A percentile compares a stretch with the other conserved stretches of the same genome.
These are phyloP conservation scores for Termitomyces sp. DNA, from an alignment of 768 basidiomycete genomes.

Conservation along the genomic window DNA sequence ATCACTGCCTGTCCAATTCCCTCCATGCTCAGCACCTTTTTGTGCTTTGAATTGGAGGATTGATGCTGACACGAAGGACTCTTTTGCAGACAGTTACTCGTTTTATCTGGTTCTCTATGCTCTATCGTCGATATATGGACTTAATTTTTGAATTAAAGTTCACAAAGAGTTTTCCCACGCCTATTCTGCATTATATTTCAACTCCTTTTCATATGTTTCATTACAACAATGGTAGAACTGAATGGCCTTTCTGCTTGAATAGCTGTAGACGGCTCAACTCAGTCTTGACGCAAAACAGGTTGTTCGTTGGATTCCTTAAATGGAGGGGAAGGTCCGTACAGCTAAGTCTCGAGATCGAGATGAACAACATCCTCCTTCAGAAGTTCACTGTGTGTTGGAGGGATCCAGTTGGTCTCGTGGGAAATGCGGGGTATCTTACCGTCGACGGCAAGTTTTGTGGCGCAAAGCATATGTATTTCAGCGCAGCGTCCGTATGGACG, in stretches of 20 bases:
- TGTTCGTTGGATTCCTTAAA: constrained; percentile 2
- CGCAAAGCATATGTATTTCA: constrained; percentile 5
- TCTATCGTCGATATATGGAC: too few relatives aligned
- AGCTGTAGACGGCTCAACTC: neutral
- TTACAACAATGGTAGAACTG: neutral
- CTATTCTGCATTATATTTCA: neutral
- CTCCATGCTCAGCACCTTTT: too few relatives aligned
- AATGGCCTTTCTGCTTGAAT: constrained; percentile 4
- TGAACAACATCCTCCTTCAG: neutral
- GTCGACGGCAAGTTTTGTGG: constrained; percentile 8
- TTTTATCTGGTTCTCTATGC: too few relatives aligned
- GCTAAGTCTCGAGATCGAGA: too few relatives aligned
- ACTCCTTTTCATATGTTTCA: neutral
- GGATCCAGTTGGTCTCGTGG: neutral
- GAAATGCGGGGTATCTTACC: constrained; percentile 1
- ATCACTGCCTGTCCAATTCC: too few relatives aligned
- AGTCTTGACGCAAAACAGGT: neutral
- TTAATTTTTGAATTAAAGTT: too few relatives aligned
- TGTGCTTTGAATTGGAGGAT: too few relatives aligned
- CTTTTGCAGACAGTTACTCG: too few relatives aligned
- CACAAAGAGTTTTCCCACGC: neutral
- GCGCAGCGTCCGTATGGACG: neutral
- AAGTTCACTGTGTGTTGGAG: constrained; percentile 6
- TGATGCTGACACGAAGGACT: too few relatives aligned
- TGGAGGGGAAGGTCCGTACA: neutral